Base-by-base conservation (phyloP, 148 eudicot species). In the Silene uniflora region DNA sequence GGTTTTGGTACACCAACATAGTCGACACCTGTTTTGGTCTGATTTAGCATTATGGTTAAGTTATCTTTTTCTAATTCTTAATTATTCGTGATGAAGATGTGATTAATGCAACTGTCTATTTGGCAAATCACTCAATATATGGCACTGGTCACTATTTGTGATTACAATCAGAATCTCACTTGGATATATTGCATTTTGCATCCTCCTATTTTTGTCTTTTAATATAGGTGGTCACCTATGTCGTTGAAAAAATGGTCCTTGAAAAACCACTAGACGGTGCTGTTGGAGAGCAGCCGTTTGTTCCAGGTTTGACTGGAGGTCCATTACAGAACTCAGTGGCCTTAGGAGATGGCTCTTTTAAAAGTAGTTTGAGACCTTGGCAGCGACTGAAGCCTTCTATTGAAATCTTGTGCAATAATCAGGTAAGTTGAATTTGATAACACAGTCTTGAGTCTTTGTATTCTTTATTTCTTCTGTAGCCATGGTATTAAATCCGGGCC, bases 391-490 rank as follows among this genome's bases (percentile, higher is more conserved):
- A 89, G 84, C 94, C 96, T 69, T 85, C 91, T 23, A 86, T 95
- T 76, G 99, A 95, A 83, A 88, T 95, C 65, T 77, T 91, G 85
- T 93, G 98, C 85, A 93, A 90, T 81, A 90, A 93, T 86, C 98
- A 93, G 97, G 98, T 76, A 84, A 81, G 87, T 79, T 62, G 44
- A 27, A 16, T 60, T 19, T 60, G n/a, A 16, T 44, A 49, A n/a
- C 56, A 32, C 49, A 0, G 44, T 42, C 9, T 27, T 25, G 58
- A 24, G 18, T 52, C 24, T 35, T 22, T 47, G 22, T 69, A 69
- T n/a, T 13, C 18, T 32, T 32, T 32, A 32, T 32, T 32, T 32
- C 35, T 69, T n/a, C 10, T 61, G 25, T 69, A 49, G 25, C 59
- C 13, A 23, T 71, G 11, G 13, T 62, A 6, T 61, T 55, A n/a